These are phyloP conservation scores for Rhipidocladum racemiflorum DNA, from an alignment of 176 grass and related monocot species.

Conservation along the genomic window DNA sequence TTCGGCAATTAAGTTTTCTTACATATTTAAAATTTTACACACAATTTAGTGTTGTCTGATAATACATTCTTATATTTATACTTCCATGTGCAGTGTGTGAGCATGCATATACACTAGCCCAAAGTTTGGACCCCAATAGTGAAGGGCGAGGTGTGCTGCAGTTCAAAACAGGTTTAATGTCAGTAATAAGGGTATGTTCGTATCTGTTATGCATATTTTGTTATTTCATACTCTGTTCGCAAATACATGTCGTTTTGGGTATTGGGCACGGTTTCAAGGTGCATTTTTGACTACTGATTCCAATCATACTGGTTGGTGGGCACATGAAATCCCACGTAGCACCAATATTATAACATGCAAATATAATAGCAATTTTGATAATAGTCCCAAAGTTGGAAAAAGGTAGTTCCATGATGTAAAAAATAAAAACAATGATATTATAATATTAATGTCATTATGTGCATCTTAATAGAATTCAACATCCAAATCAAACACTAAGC, in stretches of 20 bases:
- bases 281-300: background rate
- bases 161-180: constrained; percentile 96
- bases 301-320: background rate
- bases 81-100: constrained; percentile 69
- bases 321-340: too few species aligned
- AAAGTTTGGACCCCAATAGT: constrained; percentile 81
- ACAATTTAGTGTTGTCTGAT: background rate
- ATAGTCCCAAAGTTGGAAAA: too few species aligned
- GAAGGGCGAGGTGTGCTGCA: constrained; percentile 93
- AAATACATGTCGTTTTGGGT: background rate
- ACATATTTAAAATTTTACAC: background rate
- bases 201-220: background rate
- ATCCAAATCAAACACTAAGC: too few species aligned
- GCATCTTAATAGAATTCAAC: too few species aligned
- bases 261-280: background rate
- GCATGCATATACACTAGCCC: constrained; percentile 76
- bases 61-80: constrained; percentile 5
- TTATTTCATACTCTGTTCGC: background rate
- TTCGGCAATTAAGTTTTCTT: background rate
- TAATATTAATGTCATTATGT: too few species aligned
- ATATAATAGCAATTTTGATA: too few species aligned
- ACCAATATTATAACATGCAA: too few species aligned
- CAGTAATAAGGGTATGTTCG: constrained; percentile 74
- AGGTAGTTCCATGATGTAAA: too few species aligned
- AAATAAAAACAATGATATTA: too few species aligned